Base-by-base conservation (phyloP, 805 yeast genomes). In the Pichia californica region DNA sequence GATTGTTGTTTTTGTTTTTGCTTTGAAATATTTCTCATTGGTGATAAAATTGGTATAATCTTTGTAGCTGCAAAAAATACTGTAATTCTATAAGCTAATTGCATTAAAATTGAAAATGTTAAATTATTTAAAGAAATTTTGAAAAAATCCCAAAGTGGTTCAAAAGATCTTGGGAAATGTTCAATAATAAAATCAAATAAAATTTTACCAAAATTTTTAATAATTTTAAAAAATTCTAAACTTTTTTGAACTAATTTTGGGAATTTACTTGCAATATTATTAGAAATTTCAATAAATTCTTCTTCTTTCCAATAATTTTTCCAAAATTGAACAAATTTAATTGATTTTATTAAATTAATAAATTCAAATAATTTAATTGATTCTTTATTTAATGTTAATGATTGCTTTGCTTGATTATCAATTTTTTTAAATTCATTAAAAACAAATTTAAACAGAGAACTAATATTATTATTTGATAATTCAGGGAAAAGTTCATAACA, bases 401-500 rank as follows among this genome's bases (percentile, higher is more conserved):
- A 46, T 7, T 54, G 50, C 36, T 56, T 59, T 15, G 62, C 58
- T 36, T 61, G 65, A 25, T 57, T 59, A 40, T 63, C 65, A 27
- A 64, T 52, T 36, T 60, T 63, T 27, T 58, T 58, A 42, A 64
- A 63, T 45, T 64, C 68, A 31, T 52, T 55, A 56, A 63, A 54
- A n/a, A 64, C 54, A 32, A 63, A 63, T 40, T 64, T 62, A 27
- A 63, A 52, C 46, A 65, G 49, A 19, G 49, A 50, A 33, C 60
- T 57, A 36, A 64, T 55, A 46, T 64, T 63, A 41, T 57, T 52
- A 42, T 78, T 76, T 7, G 89, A 82, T 50, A 91, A 73, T 53
- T 85, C 88, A 1, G 98, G 96, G 55, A 91, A 88, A 3, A 95
- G 79, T 58, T 89, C 94, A 62, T 93, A 93, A 48, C 89, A 79